phyloP scores from a whole-genome alignment of 768 basidiomycete genomes.

The Rhodosporidiobolus sp. region DNA sequence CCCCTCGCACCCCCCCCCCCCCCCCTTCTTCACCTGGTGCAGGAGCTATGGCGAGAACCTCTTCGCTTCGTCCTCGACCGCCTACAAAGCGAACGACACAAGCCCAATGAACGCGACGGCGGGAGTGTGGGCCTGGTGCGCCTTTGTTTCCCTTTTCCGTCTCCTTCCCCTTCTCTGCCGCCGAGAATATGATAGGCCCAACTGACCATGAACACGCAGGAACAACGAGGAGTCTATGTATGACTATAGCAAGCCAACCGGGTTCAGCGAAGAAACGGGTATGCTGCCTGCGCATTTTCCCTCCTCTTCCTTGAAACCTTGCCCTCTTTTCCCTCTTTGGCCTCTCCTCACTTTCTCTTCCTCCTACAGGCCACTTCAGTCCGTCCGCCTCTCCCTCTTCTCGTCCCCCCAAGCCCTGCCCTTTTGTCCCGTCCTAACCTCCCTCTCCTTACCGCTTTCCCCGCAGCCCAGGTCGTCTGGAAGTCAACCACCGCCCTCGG shows the following conservation, averaged over 20 bases:
- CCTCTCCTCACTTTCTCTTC: too few relatives aligned
- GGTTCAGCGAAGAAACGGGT: constrained; percentile 17
- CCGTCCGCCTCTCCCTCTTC: background rate
- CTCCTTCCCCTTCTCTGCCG: background rate
- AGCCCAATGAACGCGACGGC: background rate
- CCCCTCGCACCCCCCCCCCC: background rate
- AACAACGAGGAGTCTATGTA: constrained; percentile 11
- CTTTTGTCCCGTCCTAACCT: background rate
- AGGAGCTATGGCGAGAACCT: background rate
- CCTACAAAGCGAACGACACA: background rate
- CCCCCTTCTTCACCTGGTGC: background rate
- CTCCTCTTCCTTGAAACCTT: too few relatives aligned
- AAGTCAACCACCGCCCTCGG: constrained; percentile 8
- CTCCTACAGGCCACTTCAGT: background rate
- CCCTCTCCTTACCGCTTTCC: background rate
- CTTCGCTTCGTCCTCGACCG: background rate
- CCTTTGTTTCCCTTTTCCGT: too few relatives aligned
- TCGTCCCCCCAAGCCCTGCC: background rate
- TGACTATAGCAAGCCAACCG: background rate
- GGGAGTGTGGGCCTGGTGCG: constrained; percentile 11
- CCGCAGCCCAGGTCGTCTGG: constrained; percentile 12
- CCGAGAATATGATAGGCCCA: too few relatives aligned
- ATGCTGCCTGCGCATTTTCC: too few relatives aligned
- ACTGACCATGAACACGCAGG: too few relatives aligned
- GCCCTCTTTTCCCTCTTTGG: too few relatives aligned